Evolutionary conservation across 2,329 filamentous ascomycete genomes (phyloP), one percentile per base, ranked within the genome.

Genomic region (Huntiella decipiens): DNA sequence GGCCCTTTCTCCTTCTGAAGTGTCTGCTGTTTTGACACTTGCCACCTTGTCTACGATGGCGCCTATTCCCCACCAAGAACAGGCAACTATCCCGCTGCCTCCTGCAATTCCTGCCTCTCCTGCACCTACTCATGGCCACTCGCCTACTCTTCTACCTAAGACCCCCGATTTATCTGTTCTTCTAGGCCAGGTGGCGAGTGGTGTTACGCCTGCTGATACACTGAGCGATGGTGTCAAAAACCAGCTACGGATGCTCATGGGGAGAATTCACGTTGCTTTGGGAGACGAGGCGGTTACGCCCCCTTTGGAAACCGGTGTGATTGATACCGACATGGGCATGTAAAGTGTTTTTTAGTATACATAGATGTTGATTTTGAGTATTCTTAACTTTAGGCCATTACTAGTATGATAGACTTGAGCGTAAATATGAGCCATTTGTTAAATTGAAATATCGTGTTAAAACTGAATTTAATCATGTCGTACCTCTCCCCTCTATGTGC

Each of bases 141-240:
- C 22, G 2, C 22, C 22, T 3, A 28, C 22, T 28, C 22, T 28
- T 28, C 22, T 10, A 28, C 44, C 47, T 34, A 49, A 49, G 16
- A 49, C 47, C 4, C n/a, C 31, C 6, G 38, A 19, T 31, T 52
- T 73, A 17, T 56, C 65, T 6, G 53, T 73, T 45, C 70, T 73
- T 56, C 64, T 68, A n/a, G 64, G 62, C 37, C 62, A 61, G 43
- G 65, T 65, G 52, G 58, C 66, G 1, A 54, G 61, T 36, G 66
- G 64, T 45, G 57, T 73, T 28, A 58, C 60, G 11, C 51, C 15
- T 32, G 48, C 51, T 17, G 58, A 62, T 15, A 54, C 58, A n/a
- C 56, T 74, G 15, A 59, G 57, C 12, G 54, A 59, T 2, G 56
- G 58, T 17, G 69, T 74, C 52, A 61, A 60, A 48, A 54, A 59